Conservation (phyloP, 805 yeast genomes). For the Teunomyces pallodes region DNA sequence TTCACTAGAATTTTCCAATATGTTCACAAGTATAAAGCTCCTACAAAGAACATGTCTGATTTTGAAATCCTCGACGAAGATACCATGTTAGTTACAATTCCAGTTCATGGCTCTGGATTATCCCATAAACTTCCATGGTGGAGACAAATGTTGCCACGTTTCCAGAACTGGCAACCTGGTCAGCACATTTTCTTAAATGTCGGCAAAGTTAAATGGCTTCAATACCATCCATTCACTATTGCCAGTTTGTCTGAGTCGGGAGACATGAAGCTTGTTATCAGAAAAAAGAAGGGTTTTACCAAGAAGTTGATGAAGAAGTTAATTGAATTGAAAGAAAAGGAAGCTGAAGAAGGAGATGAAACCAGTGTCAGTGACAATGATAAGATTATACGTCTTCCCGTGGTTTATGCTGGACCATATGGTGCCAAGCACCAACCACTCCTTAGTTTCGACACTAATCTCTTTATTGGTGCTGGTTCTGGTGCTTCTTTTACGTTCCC, state of each 20-base stretch:
- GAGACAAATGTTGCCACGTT: conserved; percentile 29
- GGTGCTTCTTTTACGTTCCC: conserved; percentile 50
- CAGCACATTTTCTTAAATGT: conserved; percentile 46
- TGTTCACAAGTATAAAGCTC: conserved; percentile 33
- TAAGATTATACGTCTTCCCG: conserved; percentile 25
- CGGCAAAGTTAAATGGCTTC: conserved; percentile 33
- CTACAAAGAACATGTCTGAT: conserved; percentile 37
- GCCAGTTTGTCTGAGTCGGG: conserved; percentile 37
- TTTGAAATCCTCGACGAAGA: conserved; percentile 41
- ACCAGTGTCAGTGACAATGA: not conserved
- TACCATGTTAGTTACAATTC: conserved; percentile 39
- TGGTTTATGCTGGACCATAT: conserved; percentile 44
- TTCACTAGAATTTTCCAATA: conserved; percentile 25
- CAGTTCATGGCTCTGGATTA: conserved; percentile 20
- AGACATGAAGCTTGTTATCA: conserved; percentile 39
- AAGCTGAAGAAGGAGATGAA: conserved; percentile 13
- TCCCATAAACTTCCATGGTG: conserved; percentile 24
- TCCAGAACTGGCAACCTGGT: conserved; percentile 46
- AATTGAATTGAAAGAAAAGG: conserved; percentile 15
- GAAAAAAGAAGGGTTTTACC: conserved; percentile 45
- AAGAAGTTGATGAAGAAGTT: conserved; percentile 29
- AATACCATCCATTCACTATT: conserved; percentile 50
- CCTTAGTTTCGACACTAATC: conserved; percentile 37
- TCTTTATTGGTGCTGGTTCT: conserved; percentile 43
- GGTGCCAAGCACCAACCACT: conserved; percentile 44